These are phyloP conservation scores for Sarocladium kiliense DNA, from an alignment of 2,329 filamentous ascomycete species.

Conservation along the genomic window DNA sequence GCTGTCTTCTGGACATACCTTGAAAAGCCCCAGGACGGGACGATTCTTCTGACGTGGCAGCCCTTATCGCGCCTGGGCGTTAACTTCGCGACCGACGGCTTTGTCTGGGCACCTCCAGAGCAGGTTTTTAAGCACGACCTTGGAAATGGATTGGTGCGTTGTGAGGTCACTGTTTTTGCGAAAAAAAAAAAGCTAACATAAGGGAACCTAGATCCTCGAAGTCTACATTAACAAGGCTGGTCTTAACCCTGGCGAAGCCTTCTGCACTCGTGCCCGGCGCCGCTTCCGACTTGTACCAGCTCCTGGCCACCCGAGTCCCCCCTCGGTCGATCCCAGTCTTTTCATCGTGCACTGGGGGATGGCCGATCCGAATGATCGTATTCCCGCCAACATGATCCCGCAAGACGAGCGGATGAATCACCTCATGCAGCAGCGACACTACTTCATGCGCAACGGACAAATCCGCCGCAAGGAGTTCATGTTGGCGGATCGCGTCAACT, in stretches of 20 bases:
- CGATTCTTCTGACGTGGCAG: constrained; percentile 84
- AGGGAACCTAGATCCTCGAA: constrained; percentile 65
- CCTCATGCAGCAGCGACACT: constrained; percentile 56
- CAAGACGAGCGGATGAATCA: constrained; percentile 56
- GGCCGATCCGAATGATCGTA: constrained; percentile 66
- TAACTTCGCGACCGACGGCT: constrained; percentile 85
- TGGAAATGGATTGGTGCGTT: constrained; percentile 52
- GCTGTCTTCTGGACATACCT: constrained; percentile 94
- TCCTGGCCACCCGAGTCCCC: constrained; percentile 63
- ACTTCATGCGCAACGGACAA: constrained; percentile 69
- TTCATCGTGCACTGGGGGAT: constrained; percentile 91
- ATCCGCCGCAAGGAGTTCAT: constrained; percentile 91
- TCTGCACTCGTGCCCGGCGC: constrained; percentile 72
- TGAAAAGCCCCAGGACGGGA: constrained; percentile 74
- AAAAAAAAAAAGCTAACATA: background rate
- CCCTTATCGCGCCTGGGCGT: constrained; percentile 64
- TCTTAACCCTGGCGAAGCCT: constrained; percentile 69
- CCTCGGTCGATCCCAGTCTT: constrained; percentile 71
- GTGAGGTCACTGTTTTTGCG: background rate
- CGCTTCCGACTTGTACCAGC: constrained; percentile 79
- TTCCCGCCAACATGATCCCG: constrained; percentile 64
- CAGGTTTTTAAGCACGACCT: constrained; percentile 69
- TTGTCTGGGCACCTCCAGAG: constrained; percentile 83
- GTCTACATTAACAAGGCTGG: constrained; percentile 79
- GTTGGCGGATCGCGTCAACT: constrained; percentile 82